Evolutionary conservation across 768 basidiomycete genomes (phyloP), one percentile per base, ranked within the genome.

Genomic region (Suillus paluster): DNA sequence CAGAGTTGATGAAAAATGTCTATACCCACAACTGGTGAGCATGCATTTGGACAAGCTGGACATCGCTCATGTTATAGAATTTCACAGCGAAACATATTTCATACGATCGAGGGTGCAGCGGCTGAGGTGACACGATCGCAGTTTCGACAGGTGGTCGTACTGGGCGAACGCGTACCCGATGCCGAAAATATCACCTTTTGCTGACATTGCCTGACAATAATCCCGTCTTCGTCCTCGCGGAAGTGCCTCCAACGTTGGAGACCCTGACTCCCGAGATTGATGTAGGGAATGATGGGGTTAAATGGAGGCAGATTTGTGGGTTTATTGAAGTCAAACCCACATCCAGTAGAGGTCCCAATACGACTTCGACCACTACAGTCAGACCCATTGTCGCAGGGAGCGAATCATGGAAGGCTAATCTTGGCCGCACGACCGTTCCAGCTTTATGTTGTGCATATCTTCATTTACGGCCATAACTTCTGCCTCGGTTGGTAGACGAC

Each of bases 401-500:
- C 72, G 5, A 65, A 73, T 48, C 71, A 73, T 50, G 71, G 70
- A 8, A 67, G 70, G 27, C 71, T 73, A 17, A 66, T 69, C 59
- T 30, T 3, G 30, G 69, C 69, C 23, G 59, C 59, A 19, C 67
- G 67, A 11, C 73, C 73, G 2, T 75, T 75, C 67, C 66, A 67
- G 55, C 66, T 74, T 34, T 75, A 73, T 63, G 71, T 68, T 9
- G 58, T 73, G 41, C 69, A 67, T 38, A 42, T 75, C 19, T 65
- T 77, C 17, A 71, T 75, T 54, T 74, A 67, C 53, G 73, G 75
- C 10, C 58, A 59, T 15, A 33, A 67, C 17, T 77, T 77, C 58
- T 70, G 64, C 38, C 73, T 76, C 44, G 72, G 63, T 17, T 72
- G 75, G 44, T 75, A 72, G 75, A 76, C 19, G 53, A 60, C 30